Evolutionary conservation across 228 moss, liverwort and hornwort genomes (phyloP).

Genomic region (Sphagnum fallax): DNA sequence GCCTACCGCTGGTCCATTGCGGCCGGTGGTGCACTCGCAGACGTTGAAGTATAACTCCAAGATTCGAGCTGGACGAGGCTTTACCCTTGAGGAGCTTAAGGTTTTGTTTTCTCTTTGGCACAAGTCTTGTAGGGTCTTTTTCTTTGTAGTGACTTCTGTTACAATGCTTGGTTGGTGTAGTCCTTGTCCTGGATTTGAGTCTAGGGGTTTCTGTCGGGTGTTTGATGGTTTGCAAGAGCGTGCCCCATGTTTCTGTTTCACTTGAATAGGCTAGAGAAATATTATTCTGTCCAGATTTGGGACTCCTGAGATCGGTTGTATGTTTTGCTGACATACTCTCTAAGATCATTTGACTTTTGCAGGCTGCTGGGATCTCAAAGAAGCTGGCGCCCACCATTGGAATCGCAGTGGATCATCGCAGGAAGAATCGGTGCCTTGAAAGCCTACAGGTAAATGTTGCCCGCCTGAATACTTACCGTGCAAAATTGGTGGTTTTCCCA

Average conservation of each 20-base stretch:
- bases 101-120: constrained; percentile 7
- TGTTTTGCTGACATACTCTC: not conserved
- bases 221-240: not conserved
- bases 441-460: constrained; percentile 24
- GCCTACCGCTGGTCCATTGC: constrained; percentile 46
- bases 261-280: not conserved
- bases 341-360: not conserved
- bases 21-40: constrained; percentile 48
- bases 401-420: constrained; percentile 45
- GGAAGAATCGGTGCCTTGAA: constrained; percentile 36
- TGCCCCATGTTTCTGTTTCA: not conserved
- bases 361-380: constrained; percentile 23
- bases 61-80: constrained; percentile 60
- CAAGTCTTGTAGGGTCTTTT: not conserved
- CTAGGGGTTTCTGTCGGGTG: not conserved
- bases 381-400: constrained; percentile 37
- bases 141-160: not conserved
- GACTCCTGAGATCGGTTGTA: not conserved
- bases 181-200: not conserved
- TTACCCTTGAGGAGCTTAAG: constrained; percentile 64
- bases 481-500: constrained; percentile 31
- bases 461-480: constrained; percentile 25
- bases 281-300: not conserved
- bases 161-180: not conserved
- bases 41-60: constrained; percentile 57